Percentiles rank a stretch among this genome's conserved stretches.
phyloP scores from a whole-genome alignment of 495 filamentous ascomycete species.

The Xylaria castorea region DNA sequence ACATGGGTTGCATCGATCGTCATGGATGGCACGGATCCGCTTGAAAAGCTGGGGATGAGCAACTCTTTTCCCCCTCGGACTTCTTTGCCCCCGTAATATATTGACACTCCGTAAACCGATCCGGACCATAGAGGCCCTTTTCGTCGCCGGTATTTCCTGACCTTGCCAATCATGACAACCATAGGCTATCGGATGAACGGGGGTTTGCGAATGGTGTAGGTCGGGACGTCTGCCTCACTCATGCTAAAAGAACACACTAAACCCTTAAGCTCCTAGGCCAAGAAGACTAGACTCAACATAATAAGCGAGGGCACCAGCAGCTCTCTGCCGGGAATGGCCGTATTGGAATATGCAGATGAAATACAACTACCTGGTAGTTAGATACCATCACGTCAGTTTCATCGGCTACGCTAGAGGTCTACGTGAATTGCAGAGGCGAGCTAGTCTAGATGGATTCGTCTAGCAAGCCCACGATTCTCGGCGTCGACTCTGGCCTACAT shows the following conservation, averaged over 20 bases:
- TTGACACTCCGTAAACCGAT: slow-evolving; percentile 23
- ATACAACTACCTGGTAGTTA: not conserved
- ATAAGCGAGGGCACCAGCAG: slow-evolving; percentile 8
- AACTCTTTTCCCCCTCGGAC: slow-evolving; percentile 1
- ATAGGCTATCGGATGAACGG: not conserved
- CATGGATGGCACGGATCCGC: slow-evolving; percentile 28
- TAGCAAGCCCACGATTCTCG: not conserved
- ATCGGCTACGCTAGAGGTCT: not conserved
- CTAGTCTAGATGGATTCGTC: not conserved
- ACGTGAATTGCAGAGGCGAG: not conserved
- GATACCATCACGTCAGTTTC: slow-evolving; percentile 7
- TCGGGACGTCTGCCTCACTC: not conserved
- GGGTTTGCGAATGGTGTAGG: not conserved
- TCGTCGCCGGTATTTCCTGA: slow-evolving; percentile 1
- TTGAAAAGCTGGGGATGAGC: slow-evolving; percentile 22
- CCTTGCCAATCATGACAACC: slow-evolving; percentile 1
- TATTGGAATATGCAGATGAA: slow-evolving; percentile 1
- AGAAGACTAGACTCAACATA: slow-evolving; percentile 1
- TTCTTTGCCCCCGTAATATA: slow-evolving; percentile 20
- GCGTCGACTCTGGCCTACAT: not conserved
- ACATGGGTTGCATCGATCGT: slow-evolving; percentile 23
- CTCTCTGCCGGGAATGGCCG: not conserved
- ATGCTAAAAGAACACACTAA: not conserved
- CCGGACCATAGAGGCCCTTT: slow-evolving; percentile 5
- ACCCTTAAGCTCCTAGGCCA: slow-evolving; percentile 4